phyloP scores from a whole-genome alignment of 2,329 filamentous ascomycete species.

The Fusarium sp. region DNA sequence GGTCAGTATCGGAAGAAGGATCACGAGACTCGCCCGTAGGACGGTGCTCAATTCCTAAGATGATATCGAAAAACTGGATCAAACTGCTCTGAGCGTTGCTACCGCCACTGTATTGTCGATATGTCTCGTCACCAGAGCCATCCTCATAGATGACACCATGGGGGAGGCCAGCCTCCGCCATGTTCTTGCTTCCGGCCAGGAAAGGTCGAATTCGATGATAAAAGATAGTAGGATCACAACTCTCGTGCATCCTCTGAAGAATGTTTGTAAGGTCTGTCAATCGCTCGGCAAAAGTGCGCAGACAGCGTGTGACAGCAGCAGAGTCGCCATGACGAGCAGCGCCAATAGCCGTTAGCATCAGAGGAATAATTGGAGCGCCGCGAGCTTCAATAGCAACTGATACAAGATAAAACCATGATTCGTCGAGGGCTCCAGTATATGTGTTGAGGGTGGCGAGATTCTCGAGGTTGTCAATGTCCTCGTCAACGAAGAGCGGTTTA shows the following conservation, averaged over 20 bases:
- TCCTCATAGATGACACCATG: conserved; percentile 90
- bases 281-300: conserved; percentile 88
- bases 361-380: conserved; percentile 85
- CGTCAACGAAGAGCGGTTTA: conserved; percentile 88
- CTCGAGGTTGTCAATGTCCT: conserved; percentile 85
- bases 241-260: conserved; percentile 92
- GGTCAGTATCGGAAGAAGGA: conserved; percentile 60
- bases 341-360: conserved; percentile 90
- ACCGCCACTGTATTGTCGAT: conserved; percentile 90
- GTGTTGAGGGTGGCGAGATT: conserved; percentile 91
- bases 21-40: conserved; percentile 83
- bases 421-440: conserved; percentile 93
- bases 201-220: conserved; percentile 97
- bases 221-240: conserved; percentile 94
- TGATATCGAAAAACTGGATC: conserved; percentile 97
- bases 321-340: conserved; percentile 81
- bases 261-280: conserved; percentile 86
- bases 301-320: conserved; percentile 79
- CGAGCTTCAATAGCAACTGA: conserved; percentile 96
- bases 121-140: conserved; percentile 76
- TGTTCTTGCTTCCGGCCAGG: conserved; percentile 96
- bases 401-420: conserved; percentile 98
- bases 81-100: conserved; percentile 98
- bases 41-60: conserved; percentile 89
- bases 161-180: conserved; percentile 93